phyloP scores from a whole-genome alignment of 139 green algal genomes.

The Picochlorum sp. region DNA sequence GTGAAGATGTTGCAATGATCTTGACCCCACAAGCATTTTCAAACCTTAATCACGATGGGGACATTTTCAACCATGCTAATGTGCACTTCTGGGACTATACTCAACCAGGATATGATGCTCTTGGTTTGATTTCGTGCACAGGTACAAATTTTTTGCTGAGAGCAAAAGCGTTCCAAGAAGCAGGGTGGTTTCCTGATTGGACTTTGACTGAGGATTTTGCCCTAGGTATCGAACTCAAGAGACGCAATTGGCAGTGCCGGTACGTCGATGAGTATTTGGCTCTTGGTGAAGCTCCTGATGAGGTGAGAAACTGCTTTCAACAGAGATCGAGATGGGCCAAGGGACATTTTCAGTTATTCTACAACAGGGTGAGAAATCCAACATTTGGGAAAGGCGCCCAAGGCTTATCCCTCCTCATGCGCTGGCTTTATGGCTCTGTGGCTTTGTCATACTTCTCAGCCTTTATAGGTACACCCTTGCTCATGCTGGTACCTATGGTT shows the following conservation, averaged over 20 bases:
- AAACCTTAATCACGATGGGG: conserved; percentile 60
- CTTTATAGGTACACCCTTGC: conserved; percentile 36
- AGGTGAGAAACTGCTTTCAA: conserved; percentile 76
- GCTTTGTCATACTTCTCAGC: conserved; percentile 42
- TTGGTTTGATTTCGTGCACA: conserved; percentile 58
- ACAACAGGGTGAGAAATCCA: conserved; percentile 31
- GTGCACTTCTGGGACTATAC: conserved; percentile 67
- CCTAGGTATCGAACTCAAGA: conserved; percentile 63
- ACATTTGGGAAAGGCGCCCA: conserved; percentile 11
- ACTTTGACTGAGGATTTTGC: conserved; percentile 70
- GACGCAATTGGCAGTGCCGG: conserved; percentile 43
- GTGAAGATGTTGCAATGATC: conserved; percentile 50
- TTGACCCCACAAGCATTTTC: conserved; percentile 56
- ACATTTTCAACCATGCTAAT: conserved; percentile 86
- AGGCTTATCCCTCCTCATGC: conserved; percentile 32
- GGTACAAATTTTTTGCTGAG: conserved; percentile 67
- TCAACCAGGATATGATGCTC: conserved; percentile 52
- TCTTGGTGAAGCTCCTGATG: conserved; percentile 67
- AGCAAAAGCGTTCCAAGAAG: conserved; percentile 39
- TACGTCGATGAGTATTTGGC: conserved; percentile 73
- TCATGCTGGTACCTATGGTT: conserved; percentile 48
- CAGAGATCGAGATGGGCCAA: conserved; percentile 79
- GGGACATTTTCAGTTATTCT: conserved; percentile 63
- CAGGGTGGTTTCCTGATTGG: conserved; percentile 64
- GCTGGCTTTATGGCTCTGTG: conserved; percentile 33